These are phyloP conservation scores for Penicillium bovifimosum DNA, from an alignment of 495 filamentous ascomycete genomes.

Conservation along the genomic window DNA sequence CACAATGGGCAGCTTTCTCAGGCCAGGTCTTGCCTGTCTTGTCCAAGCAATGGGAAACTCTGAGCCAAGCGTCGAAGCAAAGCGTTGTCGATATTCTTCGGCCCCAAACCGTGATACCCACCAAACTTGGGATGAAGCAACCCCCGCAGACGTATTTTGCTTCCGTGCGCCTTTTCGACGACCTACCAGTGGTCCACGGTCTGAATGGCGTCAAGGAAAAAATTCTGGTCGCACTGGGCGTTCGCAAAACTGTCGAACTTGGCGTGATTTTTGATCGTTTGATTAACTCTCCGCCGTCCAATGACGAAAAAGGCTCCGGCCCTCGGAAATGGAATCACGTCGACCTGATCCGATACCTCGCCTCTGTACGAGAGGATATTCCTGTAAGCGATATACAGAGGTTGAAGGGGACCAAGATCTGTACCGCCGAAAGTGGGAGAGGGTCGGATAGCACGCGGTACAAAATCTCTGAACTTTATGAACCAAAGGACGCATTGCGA, in stretches of 20 bases:
- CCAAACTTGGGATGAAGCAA: conserved; percentile 81
- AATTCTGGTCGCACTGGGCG: conserved; percentile 73
- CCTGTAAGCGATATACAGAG: conserved; percentile 75
- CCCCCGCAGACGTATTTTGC: conserved; percentile 87
- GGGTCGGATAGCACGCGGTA: conserved; percentile 49
- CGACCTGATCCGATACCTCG: conserved; percentile 88
- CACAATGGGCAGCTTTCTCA: conserved; percentile 68
- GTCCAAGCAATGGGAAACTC: conserved; percentile 80
- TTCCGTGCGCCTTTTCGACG: conserved; percentile 89
- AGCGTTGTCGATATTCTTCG: conserved; percentile 58
- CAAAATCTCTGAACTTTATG: conserved; percentile 78
- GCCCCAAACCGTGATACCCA: conserved; percentile 74
- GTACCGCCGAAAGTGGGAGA: conserved; percentile 61
- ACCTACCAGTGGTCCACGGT: conserved; percentile 74
- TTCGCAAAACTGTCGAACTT: conserved; percentile 78
- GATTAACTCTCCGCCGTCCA: conserved; percentile 47
- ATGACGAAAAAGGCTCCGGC: conserved; percentile 33
- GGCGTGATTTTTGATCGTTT: conserved; percentile 88
- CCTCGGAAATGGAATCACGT: conserved; percentile 77
- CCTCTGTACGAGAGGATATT: conserved; percentile 86
- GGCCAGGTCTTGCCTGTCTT: conserved; percentile 69
- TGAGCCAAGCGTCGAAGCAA: conserved; percentile 60
- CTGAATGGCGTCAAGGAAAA: conserved; percentile 82
- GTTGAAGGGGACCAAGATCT: conserved; percentile 70
- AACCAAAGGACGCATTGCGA: conserved; percentile 67